phyloP scores from a whole-genome alignment of 2,329 filamentous ascomycete species.

The Ceratocystis cacaofunesta region DNA sequence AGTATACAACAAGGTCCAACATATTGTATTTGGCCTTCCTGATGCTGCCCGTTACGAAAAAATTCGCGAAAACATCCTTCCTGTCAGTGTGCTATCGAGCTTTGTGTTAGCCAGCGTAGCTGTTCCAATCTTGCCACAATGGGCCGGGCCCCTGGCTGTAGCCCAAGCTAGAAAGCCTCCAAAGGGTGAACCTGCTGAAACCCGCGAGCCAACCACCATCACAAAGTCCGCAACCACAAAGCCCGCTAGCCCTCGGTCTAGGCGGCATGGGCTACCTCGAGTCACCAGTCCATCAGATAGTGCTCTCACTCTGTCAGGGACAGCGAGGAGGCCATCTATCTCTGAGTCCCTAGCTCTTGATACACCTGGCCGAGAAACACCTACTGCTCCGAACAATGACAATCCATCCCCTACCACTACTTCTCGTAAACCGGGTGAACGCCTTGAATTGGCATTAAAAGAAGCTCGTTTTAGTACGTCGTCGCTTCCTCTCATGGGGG shows the following conservation, averaged over 20 bases:
- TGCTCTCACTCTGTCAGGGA: not conserved
- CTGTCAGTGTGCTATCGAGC: slow-evolving; percentile 66
- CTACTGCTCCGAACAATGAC: not conserved
- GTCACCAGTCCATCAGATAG: slow-evolving; percentile 15
- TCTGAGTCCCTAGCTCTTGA: slow-evolving; percentile 17
- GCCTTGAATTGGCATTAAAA: slow-evolving; percentile 35
- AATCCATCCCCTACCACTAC: not conserved
- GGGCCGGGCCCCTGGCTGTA: slow-evolving; percentile 66
- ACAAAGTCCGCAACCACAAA: slow-evolving; percentile 53
- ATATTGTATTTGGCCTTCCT: slow-evolving; percentile 67
- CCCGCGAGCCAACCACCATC: slow-evolving; percentile 34
- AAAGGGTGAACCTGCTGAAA: slow-evolving; percentile 32
- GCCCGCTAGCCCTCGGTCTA: slow-evolving; percentile 34
- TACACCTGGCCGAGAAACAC: slow-evolving; percentile 6
- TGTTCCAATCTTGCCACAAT: slow-evolving; percentile 58
- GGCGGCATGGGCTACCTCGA: slow-evolving; percentile 24
- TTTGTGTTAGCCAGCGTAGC: slow-evolving; percentile 65
- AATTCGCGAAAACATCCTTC: slow-evolving; percentile 68
- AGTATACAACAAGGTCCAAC: slow-evolving; percentile 78
- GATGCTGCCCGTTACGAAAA: slow-evolving; percentile 55
- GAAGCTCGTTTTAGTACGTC: slow-evolving; percentile 54
- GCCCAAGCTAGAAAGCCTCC: slow-evolving; percentile 64
- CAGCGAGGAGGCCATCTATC: not conserved
- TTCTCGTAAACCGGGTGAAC: slow-evolving; percentile 30
- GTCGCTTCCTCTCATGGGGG: slow-evolving; percentile 46